Percentiles rank a stretch among this genome's conserved stretches.
Evolutionary conservation across 176 grass and related monocot species (phyloP).

Genomic region (Cenchrus fungigraminus): DNA sequence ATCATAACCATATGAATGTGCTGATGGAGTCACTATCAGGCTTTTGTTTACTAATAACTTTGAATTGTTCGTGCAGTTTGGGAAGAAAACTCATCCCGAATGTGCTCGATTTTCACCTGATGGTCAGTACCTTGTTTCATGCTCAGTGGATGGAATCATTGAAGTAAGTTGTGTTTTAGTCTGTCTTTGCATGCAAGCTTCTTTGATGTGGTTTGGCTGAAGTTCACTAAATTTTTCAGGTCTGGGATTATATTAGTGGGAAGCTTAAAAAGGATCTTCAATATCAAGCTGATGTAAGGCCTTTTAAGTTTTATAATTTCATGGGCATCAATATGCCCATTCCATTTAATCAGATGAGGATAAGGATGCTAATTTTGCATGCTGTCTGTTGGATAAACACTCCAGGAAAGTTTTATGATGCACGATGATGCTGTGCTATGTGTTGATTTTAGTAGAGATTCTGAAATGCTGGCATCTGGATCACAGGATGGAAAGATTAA

Average conservation of each 20-base stretch:
- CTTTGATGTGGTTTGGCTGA: slow-evolving; percentile 31
- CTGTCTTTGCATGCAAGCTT: slow-evolving; percentile 25
- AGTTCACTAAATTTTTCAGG: slow-evolving; percentile 54
- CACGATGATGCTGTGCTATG: slow-evolving; percentile 94
- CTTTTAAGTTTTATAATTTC: slow-evolving; percentile 30
- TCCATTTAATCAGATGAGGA: slow-evolving; percentile 15
- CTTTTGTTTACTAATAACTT: slow-evolving; percentile 31
- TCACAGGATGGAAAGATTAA: slow-evolving; percentile 98
- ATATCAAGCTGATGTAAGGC: slow-evolving; percentile 93
- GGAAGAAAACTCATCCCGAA: slow-evolving; percentile 99
- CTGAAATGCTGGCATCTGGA: slow-evolving; percentile 94
- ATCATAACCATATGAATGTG: not conserved
- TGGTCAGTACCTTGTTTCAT: slow-evolving; percentile 98
- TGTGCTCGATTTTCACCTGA: slow-evolving; percentile 98
- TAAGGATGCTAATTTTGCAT: slow-evolving; percentile 28
- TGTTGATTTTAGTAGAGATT: slow-evolving; percentile 99
- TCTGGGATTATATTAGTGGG: slow-evolving; percentile 96
- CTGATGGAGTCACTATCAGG: slow-evolving; percentile 2
- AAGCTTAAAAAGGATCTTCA: slow-evolving; percentile 99
- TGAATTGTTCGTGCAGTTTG: slow-evolving; percentile 65
- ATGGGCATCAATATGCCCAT: slow-evolving; percentile 13
- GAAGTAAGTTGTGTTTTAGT: slow-evolving; percentile 66
- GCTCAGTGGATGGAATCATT: slow-evolving; percentile 93
- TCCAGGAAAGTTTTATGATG: slow-evolving; percentile 98
- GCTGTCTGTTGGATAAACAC: slow-evolving; percentile 29